Evolutionary conservation across 352 stramenopile genomes (phyloP).

Genomic region (Phytophthora pini): DNA sequence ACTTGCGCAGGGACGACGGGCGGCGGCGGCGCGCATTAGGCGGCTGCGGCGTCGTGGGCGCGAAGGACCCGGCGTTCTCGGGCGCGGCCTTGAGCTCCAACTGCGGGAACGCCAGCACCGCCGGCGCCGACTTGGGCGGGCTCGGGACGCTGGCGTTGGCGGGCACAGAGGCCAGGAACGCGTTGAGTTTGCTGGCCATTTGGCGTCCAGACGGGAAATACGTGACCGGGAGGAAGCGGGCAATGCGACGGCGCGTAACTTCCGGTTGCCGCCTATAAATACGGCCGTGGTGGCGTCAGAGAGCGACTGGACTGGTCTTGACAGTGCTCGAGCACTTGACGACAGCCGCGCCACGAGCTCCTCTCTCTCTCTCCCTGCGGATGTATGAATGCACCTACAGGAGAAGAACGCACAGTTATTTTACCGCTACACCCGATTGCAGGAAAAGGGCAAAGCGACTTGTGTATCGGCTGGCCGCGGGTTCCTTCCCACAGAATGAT

Average conservation of each 20-base stretch:
- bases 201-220: constrained; percentile 22
- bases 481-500: constrained; percentile 27
- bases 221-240: neutral
- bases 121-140: constrained; percentile 35
- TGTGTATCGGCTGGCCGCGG: constrained; percentile 24
- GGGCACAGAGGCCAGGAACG: constrained; percentile 75
- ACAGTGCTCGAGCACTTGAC: constrained; percentile 3
- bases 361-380: constrained; percentile 12
- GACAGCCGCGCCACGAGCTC: neutral
- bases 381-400: constrained; percentile 12
- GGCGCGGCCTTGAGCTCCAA: constrained; percentile 31
- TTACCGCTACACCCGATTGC: constrained; percentile 9
- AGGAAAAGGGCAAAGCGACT: constrained; percentile 27
- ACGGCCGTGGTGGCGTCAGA: constrained; percentile 10
- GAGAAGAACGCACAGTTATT: constrained; percentile 26
- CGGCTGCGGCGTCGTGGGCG: constrained; percentile 50
- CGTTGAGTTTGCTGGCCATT: constrained; percentile 78
- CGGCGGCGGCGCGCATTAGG: constrained; percentile 36
- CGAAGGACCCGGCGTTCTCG: constrained; percentile 10
- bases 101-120: constrained; percentile 32
- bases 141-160: constrained; percentile 58
- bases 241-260: constrained; percentile 29
- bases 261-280: constrained; percentile 30
- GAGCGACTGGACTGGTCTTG: constrained; percentile 18
- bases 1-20: constrained; percentile 26